These are phyloP conservation scores for Jasminum sambac DNA, from an alignment of 257 asterid genomes.

Conservation along the genomic window DNA sequence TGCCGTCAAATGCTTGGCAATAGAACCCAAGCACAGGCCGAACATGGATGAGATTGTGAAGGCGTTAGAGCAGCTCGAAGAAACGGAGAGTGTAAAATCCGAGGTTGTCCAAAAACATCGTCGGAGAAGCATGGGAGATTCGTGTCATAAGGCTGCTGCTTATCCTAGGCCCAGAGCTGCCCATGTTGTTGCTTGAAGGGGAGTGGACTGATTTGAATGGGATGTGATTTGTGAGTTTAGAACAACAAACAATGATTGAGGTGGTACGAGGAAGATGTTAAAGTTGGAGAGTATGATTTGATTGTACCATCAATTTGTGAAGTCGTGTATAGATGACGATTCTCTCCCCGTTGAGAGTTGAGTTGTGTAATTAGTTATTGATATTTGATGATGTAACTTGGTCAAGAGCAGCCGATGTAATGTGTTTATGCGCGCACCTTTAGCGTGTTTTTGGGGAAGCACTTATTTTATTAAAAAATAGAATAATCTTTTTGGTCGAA, in stretches of 20 bases:
- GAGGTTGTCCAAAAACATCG: slow-evolving; percentile 45
- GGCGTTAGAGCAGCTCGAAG: slow-evolving; percentile 57
- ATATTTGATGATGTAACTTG: neutral
- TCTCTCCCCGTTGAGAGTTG: neutral
- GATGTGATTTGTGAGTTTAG: slow-evolving; percentile 14
- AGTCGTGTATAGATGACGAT: slow-evolving; percentile 25
- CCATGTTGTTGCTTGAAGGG: slow-evolving; percentile 33
- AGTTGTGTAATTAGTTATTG: neutral
- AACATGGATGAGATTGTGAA: slow-evolving; percentile 59
- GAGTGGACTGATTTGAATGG: neutral
- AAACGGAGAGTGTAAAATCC: slow-evolving; percentile 36
- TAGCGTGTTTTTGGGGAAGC: too few relatives aligned
- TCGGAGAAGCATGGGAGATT: slow-evolving; percentile 25
- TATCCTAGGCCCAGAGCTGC: slow-evolving; percentile 57
- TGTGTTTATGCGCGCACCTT: neutral
- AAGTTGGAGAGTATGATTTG: slow-evolving; percentile 14
- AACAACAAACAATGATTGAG: slow-evolving; percentile 13
- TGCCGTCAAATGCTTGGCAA: slow-evolving; percentile 52
- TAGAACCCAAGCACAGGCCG: slow-evolving; percentile 54
- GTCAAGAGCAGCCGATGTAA: neutral
- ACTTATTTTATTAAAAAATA: too few relatives aligned
- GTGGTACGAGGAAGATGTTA: slow-evolving; percentile 3
- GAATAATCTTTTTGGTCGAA: too few relatives aligned
- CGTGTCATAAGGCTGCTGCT: slow-evolving; percentile 38
- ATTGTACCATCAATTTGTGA: slow-evolving; percentile 19